Evolutionary conservation across 768 basidiomycete genomes (phyloP).

Genomic region (Lactifluus rugatus): DNA sequence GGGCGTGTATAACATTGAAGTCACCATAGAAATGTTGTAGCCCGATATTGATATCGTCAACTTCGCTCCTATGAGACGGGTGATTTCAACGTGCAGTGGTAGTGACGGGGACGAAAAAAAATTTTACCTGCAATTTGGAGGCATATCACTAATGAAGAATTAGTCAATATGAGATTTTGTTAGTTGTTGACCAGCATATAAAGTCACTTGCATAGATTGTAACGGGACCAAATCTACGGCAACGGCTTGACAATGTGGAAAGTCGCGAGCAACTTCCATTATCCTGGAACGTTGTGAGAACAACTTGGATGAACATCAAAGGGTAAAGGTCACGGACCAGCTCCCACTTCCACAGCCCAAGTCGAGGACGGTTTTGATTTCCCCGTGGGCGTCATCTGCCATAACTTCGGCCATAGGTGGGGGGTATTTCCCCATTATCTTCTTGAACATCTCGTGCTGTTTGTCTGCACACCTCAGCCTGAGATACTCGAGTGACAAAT

Average conservation of each 20-base stretch:
- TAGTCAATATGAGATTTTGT: conserved; percentile 17
- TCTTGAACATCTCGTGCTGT: conserved; percentile 57
- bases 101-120: not conserved
- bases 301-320: not conserved
- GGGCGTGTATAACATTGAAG: conserved; percentile 68
- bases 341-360: conserved; percentile 73
- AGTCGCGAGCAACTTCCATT: conserved; percentile 62
- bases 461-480: conserved; percentile 36
- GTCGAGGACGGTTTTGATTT: conserved; percentile 57
- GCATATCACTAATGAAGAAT: conserved; percentile 42
- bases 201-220: conserved; percentile 50
- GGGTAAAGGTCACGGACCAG: conserved; percentile 39
- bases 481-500: not conserved
- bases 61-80: conserved; percentile 51
- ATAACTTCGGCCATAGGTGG: conserved; percentile 48
- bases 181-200: not conserved
- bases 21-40: conserved; percentile 73
- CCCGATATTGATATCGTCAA: conserved; percentile 79
- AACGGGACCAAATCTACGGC: conserved; percentile 77
- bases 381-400: conserved; percentile 46
- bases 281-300: conserved; percentile 41
- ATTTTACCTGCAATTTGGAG: conserved; percentile 55
- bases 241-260: conserved; percentile 55
- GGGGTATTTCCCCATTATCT: conserved; percentile 59
- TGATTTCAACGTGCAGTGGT: not conserved